Percentiles rank a stretch among this genome's conserved stretches.
Conservation (phyloP, 2,329 filamentous ascomycete genomes). For the Apiospora malaysiana region DNA sequence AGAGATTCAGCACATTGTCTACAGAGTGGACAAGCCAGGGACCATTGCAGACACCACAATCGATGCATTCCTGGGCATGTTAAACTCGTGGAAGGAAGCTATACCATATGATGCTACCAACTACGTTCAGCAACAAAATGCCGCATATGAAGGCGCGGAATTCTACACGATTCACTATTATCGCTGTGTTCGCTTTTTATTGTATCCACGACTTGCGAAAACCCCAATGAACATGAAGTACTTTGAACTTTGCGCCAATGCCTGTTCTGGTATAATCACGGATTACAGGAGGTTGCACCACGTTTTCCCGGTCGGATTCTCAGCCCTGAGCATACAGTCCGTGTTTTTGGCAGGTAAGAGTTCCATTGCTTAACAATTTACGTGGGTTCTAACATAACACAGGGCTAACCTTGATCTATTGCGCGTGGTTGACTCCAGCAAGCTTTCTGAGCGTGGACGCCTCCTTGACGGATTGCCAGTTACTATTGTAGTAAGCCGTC, state of each 20-base stretch:
- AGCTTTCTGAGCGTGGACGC: conserved; percentile 34
- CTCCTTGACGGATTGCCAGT: conserved; percentile 37
- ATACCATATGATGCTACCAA: conserved; percentile 35
- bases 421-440: conserved; percentile 36
- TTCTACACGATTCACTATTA: conserved; percentile 40
- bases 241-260: conserved; percentile 35
- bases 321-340: conserved; percentile 39
- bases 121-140: conserved; percentile 35
- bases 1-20: conserved; percentile 38
- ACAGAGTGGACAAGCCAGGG: conserved; percentile 35
- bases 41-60: conserved; percentile 34
- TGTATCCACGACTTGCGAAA: conserved; percentile 37
- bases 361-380: neutral
- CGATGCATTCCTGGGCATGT: conserved; percentile 33
- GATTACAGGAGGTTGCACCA: conserved; percentile 38
- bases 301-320: conserved; percentile 39
- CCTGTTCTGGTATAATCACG: conserved; percentile 36
- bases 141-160: conserved; percentile 36
- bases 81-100: conserved; percentile 35
- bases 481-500: conserved; percentile 33
- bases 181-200: conserved; percentile 35
- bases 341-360: conserved; percentile 38
- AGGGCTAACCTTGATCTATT: conserved; percentile 39
- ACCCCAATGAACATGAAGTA: conserved; percentile 37
- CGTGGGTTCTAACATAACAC: conserved; percentile 21